Conservation (phyloP, 2,329 filamentous ascomycete genomes). For the Venturia oleaginea region DNA sequence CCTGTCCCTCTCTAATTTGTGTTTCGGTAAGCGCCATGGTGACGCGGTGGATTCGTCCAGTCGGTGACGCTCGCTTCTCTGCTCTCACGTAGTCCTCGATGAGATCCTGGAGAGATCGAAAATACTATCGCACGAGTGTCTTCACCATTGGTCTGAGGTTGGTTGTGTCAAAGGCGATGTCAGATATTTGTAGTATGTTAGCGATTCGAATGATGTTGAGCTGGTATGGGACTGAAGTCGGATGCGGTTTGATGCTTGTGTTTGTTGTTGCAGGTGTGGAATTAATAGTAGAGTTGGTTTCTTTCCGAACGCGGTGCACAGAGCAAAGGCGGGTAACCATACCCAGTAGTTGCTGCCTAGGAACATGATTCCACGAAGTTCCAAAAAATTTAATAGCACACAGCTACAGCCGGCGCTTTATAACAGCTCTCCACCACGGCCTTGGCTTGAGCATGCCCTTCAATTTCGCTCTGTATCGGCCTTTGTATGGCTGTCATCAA, state of each 20-base stretch:
- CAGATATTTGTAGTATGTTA: not conserved
- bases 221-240: not conserved
- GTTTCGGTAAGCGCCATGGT: not conserved
- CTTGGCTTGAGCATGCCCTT: no score
- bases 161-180: not conserved
- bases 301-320: conserved; percentile 5
- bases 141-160: not conserved
- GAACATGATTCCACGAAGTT: not conserved
- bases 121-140: not conserved
- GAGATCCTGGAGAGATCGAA: not conserved
- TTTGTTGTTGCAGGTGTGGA: conserved; percentile 3
- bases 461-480: no score
- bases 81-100: not conserved
- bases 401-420: not conserved
- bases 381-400: not conserved
- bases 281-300: no score
- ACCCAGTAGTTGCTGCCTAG: not conserved
- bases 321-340: not conserved
- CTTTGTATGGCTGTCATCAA: not conserved
- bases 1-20: not conserved
- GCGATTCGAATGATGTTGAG: not conserved
- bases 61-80: not conserved
- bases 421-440: no score
- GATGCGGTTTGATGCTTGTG: conserved; percentile 4
- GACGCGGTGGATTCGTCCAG: not conserved